phyloP scores from a whole-genome alignment of 345 rosid genomes.

The Syzygium aromaticum region DNA sequence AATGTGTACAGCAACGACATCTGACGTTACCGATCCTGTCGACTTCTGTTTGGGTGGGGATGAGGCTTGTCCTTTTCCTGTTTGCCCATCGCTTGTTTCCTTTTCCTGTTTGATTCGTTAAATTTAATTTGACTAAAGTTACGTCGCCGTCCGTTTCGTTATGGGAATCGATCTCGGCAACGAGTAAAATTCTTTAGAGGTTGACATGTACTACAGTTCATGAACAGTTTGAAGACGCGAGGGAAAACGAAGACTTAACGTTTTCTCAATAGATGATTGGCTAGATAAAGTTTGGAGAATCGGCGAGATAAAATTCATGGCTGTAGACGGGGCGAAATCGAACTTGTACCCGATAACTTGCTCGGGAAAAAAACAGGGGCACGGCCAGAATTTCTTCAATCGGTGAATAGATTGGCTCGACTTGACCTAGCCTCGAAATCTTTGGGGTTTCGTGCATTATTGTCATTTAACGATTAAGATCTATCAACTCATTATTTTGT shows the following conservation, averaged over 20 bases:
- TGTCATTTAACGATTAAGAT: too few species aligned
- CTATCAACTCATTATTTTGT: too few species aligned
- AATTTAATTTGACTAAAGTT: neutral
- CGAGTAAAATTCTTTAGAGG: neutral
- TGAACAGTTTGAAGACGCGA: neutral
- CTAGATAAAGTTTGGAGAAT: neutral
- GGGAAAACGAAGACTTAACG: neutral
- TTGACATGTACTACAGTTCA: neutral
- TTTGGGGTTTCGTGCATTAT: too few species aligned
- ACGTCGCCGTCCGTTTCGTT: neutral
- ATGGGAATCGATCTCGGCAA: neutral
- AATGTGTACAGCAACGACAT: neutral
- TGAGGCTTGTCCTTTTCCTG: neutral
- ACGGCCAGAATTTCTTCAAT: neutral
- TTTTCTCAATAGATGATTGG: too few species aligned
- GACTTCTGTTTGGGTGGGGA: neutral
- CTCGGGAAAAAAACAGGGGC: neutral
- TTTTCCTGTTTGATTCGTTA: neutral
- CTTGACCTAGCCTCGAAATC: too few species aligned
- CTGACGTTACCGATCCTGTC: conserved; percentile 9
- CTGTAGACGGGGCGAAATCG: neutral
- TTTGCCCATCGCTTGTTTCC: neutral
- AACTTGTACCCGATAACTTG: neutral
- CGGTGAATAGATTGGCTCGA: too few species aligned
- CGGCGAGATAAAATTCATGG: neutral